Base-by-base conservation (phyloP, 352 stramenopile genomes). In the Pelagophyceae sp. region DNA sequence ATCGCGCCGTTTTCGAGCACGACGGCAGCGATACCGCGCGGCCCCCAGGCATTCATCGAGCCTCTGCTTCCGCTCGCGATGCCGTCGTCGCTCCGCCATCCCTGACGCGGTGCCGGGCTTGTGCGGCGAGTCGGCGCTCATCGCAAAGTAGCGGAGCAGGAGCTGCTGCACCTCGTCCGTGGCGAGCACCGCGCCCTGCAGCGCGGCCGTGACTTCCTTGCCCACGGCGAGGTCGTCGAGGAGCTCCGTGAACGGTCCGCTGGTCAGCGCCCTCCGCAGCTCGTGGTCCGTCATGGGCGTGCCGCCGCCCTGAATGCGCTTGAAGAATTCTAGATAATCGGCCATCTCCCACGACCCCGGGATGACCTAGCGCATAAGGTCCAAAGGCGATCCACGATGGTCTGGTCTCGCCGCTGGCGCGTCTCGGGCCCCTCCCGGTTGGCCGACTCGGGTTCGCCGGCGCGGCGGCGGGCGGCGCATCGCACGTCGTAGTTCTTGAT, bases 251-350 rank as follows among this genome's bases (percentile, higher is more conserved):
- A 71, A 71, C n/a, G 61, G 27, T 3, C 61, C 61, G 61, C 61
- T 3, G 5, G n/a, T 33, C 15, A 71, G 17, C 3, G 61, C 61
- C 1, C 61, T 27, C 61, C 61, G 61, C n/a, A 71, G 61, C 61
- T 71, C n/a, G 15, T 71, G 61, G 61, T 71, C 61, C 61, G 61
- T 71, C n/a, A 71, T 71, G 15, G 61, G 61, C 61, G 27, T 38
- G n/a, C 61, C 61, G 61, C 61, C 61, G 61, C 61, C 61, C 61
- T 71, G 61, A 31, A 71, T 71, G 61, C 61, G 61, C n/a, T 38
- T 38, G 61, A 71, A 71, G 61, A 71, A 71, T 3, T 71, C 61
- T 1, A 71, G 27, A 25, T 71, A 71, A 19, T 37, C 31, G n/a
- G 6, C 5, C 61, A 71, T 71, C 3, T 3, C 17, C 61, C 61